Conservation (phyloP, 1,139 yeast species). For the Kurtzmaniella quercitrusa region DNA sequence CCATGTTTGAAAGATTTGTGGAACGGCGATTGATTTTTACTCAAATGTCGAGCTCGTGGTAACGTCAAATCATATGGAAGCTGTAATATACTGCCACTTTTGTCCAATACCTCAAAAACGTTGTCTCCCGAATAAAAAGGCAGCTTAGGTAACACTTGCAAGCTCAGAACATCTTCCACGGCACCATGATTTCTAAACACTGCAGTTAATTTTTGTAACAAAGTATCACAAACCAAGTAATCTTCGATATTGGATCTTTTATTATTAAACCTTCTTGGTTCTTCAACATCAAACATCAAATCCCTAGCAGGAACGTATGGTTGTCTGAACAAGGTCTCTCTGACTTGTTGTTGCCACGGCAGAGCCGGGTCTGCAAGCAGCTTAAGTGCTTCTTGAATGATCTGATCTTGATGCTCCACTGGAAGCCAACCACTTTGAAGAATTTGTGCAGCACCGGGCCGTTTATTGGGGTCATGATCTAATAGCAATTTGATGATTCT, state of each 20-base stretch:
- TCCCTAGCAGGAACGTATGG: slow-evolving; percentile 82
- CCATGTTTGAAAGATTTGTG: slow-evolving; percentile 73
- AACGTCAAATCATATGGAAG: slow-evolving; percentile 84
- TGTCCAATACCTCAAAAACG: slow-evolving; percentile 77
- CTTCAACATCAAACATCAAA: slow-evolving; percentile 59
- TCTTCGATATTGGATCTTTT: slow-evolving; percentile 19
- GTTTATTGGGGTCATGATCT: slow-evolving; percentile 68
- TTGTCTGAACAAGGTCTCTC: slow-evolving; percentile 78
- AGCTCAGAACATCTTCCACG: slow-evolving; percentile 58
- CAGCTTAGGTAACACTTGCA: slow-evolving; percentile 76
- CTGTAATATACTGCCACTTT: slow-evolving; percentile 81
- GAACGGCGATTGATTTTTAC: slow-evolving; percentile 53
- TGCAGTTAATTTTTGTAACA: slow-evolving; percentile 51
- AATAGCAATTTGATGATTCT: slow-evolving; percentile 61
- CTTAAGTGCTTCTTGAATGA: slow-evolving; percentile 81
- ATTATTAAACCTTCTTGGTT: slow-evolving; percentile 5
- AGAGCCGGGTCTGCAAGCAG: slow-evolving; percentile 87
- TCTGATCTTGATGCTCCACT: slow-evolving; percentile 83
- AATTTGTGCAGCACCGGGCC: slow-evolving; percentile 78
- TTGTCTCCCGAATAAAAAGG: slow-evolving; percentile 61
- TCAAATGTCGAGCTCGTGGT: slow-evolving; percentile 82
- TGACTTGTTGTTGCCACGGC: slow-evolving; percentile 90
- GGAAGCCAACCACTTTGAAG: slow-evolving; percentile 81
- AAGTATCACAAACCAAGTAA: slow-evolving; percentile 41
- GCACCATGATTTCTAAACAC: slow-evolving; percentile 86